Evolutionary conservation across 768 basidiomycete species (phyloP).

Genomic region (Melanogaster broomeanus): DNA sequence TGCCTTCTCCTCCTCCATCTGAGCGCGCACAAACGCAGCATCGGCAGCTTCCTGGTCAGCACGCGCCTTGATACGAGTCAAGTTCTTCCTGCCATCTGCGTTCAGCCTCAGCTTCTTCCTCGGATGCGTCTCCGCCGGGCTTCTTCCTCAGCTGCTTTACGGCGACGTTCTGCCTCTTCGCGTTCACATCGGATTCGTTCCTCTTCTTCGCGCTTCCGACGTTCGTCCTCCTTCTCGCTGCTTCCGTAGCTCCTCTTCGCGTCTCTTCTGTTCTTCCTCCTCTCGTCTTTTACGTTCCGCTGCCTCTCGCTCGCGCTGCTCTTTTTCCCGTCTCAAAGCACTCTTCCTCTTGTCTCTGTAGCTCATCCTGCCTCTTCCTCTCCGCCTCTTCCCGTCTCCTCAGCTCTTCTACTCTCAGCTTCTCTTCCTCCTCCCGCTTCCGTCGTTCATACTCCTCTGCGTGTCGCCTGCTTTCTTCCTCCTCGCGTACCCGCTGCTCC

Average conservation of each 20-base stretch:
- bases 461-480: constrained; percentile 27
- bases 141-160: constrained; percentile 51
- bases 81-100: constrained; percentile 35
- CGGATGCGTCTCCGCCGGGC: constrained; percentile 44
- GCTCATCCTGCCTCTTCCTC: constrained; percentile 35
- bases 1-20: constrained; percentile 34
- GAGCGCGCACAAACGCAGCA: constrained; percentile 37
- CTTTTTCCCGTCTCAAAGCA: constrained; percentile 9
- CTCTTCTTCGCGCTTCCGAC: constrained; percentile 43
- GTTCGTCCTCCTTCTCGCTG: constrained; percentile 27
- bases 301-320: constrained; percentile 16
- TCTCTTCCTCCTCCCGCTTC: constrained; percentile 20
- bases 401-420: constrained; percentile 19
- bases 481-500: constrained; percentile 46
- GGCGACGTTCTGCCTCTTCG: constrained; percentile 45
- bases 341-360: constrained; percentile 16
- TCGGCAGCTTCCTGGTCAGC: constrained; percentile 43
- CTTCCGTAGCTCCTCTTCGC: constrained; percentile 18
- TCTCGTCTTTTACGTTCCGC: constrained; percentile 12
- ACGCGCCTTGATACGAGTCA: constrained; percentile 34
- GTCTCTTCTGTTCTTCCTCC: constrained; percentile 26
- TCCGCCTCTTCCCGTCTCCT: constrained; percentile 10
- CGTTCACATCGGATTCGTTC: constrained; percentile 42
- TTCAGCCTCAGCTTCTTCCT: constrained; percentile 52
- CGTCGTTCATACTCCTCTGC: constrained; percentile 31